Evolutionary conservation across 352 stramenopile genomes (phyloP).

Genomic region (Globisporangium emineosum): DNA sequence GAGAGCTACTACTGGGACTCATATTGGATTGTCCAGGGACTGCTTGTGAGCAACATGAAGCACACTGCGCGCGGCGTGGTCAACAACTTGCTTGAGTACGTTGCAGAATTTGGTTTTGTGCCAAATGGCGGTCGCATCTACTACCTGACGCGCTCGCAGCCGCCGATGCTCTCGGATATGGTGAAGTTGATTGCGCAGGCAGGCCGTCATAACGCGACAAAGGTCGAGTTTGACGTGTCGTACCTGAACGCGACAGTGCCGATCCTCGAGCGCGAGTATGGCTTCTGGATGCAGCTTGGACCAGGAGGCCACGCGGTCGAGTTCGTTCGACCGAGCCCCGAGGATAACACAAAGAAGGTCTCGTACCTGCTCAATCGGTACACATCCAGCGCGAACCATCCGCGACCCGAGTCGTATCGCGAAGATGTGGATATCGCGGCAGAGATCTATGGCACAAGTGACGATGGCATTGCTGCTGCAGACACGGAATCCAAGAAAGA

Average conservation of each 20-base stretch:
- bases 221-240: conserved; percentile 38
- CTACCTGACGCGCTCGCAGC: conserved; percentile 89
- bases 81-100: conserved; percentile 85
- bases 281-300: conserved; percentile 81
- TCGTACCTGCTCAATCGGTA: conserved; percentile 78
- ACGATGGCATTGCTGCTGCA: conserved; percentile 25
- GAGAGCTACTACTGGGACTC: conserved; percentile 94
- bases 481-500: conserved; percentile 51
- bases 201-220: conserved; percentile 23
- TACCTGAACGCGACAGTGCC: conserved; percentile 55
- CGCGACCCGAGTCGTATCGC: conserved; percentile 84
- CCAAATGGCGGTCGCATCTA: conserved; percentile 90
- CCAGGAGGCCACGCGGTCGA: conserved; percentile 58
- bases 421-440: conserved; percentile 73
- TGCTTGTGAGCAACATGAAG: conserved; percentile 82
- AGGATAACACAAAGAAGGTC: neutral
- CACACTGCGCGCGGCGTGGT: conserved; percentile 77
- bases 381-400: conserved; percentile 62
- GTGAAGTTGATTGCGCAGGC: conserved; percentile 50
- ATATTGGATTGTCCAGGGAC: conserved; percentile 90
- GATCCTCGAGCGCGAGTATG: conserved; percentile 78
- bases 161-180: conserved; percentile 89
- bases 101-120: conserved; percentile 84
- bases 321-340: conserved; percentile 22
- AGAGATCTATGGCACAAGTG: conserved; percentile 51